A percentile compares a stretch with the other conserved stretches of the same genome.
Conservation (phyloP, 2,329 filamentous ascomycete genomes). For the Sporothrix globosa region DNA sequence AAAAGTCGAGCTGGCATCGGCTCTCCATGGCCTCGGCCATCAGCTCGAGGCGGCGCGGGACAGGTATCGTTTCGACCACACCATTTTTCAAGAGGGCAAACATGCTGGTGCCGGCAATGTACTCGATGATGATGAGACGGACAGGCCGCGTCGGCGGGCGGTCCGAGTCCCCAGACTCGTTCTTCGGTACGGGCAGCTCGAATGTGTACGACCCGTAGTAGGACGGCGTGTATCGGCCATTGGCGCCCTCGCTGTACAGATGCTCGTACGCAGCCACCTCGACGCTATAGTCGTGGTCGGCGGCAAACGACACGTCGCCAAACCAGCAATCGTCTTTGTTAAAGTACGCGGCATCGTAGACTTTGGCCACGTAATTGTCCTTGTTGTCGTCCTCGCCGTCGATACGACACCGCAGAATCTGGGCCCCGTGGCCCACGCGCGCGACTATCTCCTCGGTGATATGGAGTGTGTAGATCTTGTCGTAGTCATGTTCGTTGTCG, state of each 20-base stretch:
- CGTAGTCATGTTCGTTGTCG: not conserved
- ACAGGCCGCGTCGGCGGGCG: slow-evolving; percentile 1
- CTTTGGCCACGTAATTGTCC: not conserved
- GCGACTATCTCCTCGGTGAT: not conserved
- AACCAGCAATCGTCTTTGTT: not conserved
- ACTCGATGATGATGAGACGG: not conserved
- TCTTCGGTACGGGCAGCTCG: not conserved
- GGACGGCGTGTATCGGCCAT: not conserved
- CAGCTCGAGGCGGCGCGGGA: not conserved
- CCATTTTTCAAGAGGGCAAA: not conserved
- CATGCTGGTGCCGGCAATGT: not conserved
- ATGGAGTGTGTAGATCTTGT: not conserved
- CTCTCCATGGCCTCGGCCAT: slow-evolving; percentile 3
- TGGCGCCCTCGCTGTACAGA: not conserved
- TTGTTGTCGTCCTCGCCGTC: not conserved
- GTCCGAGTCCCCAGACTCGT: not conserved
- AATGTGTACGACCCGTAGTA: not conserved
- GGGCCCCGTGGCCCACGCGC: not conserved
- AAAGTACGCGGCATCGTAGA: not conserved
- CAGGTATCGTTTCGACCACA: not conserved
- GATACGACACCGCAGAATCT: not conserved
- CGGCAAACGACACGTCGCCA: not conserved
- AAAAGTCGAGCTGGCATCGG: not conserved
- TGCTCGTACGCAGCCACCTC: not conserved
- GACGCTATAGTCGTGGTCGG: not conserved